A percentile compares a stretch with the other conserved stretches of the same genome.
These are phyloP conservation scores for Pseudocercospora crystallina DNA, from an alignment of 2,329 filamentous ascomycete genomes.

Conservation along the genomic window DNA sequence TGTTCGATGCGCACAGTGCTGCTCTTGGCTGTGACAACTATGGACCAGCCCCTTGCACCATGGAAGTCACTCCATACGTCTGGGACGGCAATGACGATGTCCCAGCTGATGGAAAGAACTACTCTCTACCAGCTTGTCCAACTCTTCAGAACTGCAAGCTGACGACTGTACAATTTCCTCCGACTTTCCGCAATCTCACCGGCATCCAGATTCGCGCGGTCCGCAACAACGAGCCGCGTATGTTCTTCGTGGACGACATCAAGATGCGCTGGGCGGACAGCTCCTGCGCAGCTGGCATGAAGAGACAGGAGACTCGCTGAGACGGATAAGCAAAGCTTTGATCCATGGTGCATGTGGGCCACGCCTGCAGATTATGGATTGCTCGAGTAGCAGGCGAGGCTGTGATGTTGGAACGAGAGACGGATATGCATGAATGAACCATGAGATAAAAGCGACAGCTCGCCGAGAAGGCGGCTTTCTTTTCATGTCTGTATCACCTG, in stretches of 20 bases:
- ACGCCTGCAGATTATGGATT: too few species aligned
- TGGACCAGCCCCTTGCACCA: conserved; percentile 39
- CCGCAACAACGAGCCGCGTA: conserved; percentile 35
- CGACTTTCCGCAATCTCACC: conserved; percentile 43
- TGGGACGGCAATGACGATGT: conserved; percentile 40
- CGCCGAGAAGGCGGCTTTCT: too few species aligned
- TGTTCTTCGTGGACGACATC: conserved; percentile 52
- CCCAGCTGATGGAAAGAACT: conserved; percentile 39
- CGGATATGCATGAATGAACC: too few species aligned
- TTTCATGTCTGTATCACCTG: too few species aligned
- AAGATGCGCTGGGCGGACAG: conserved; percentile 52
- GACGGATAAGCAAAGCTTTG: not conserved
- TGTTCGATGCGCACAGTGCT: conserved; percentile 51
- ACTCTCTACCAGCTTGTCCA: conserved; percentile 44
- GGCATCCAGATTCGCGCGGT: conserved; percentile 52
- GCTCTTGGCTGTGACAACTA: conserved; percentile 51
- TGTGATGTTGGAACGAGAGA: too few species aligned
- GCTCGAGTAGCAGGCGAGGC: too few species aligned
- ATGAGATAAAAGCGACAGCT: too few species aligned
- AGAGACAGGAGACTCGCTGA: conserved; percentile 47
- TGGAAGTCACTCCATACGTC: conserved; percentile 49
- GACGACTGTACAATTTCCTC: conserved; percentile 43
- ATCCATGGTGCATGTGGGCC: too few species aligned
- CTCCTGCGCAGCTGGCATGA: conserved; percentile 57
- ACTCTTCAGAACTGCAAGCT: conserved; percentile 44